Percentiles rank a stretch among this genome's conserved stretches.
These are phyloP conservation scores for Leccinum disarticulatum DNA, from an alignment of 768 basidiomycete genomes.

Conservation along the genomic window DNA sequence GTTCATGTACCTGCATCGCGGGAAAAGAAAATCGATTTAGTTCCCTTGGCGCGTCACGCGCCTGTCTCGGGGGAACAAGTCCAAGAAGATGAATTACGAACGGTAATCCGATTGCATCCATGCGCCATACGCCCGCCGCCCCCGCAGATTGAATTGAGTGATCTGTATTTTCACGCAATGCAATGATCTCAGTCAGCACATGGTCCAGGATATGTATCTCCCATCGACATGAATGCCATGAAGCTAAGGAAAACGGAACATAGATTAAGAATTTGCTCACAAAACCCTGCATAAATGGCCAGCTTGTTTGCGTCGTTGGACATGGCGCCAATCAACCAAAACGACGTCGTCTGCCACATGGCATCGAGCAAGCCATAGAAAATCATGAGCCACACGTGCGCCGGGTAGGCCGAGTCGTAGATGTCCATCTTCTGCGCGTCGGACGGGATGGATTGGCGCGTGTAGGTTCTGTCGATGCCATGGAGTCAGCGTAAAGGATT, in stretches of 20 bases:
- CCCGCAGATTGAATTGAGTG: conserved; percentile 78
- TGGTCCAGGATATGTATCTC: conserved; percentile 9
- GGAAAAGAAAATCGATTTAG: neutral
- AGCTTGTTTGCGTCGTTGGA: conserved; percentile 80
- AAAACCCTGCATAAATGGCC: conserved; percentile 79
- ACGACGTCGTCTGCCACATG: conserved; percentile 83
- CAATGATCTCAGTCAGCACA: neutral
- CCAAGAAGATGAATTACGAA: conserved; percentile 26
- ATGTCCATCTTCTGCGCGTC: conserved; percentile 55
- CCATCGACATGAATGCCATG: neutral
- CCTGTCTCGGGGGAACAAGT: neutral
- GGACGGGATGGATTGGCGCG: conserved; percentile 46
- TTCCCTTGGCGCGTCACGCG: neutral
- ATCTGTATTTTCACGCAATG: conserved; percentile 35
- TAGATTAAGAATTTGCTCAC: conserved; percentile 40
- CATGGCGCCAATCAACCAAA: conserved; percentile 86
- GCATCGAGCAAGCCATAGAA: conserved; percentile 76
- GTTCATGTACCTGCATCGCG: neutral
- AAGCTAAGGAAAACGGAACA: neutral
- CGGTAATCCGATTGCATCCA: conserved; percentile 62
- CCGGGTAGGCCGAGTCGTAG: conserved; percentile 51
- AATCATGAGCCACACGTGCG: conserved; percentile 61
- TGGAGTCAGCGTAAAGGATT: neutral
- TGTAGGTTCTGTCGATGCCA: conserved; percentile 48
- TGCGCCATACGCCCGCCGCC: conserved; percentile 70